Evolutionary conservation across 1,139 yeast genomes (phyloP).

Genomic region (Sugiyamaella neomexicana): DNA sequence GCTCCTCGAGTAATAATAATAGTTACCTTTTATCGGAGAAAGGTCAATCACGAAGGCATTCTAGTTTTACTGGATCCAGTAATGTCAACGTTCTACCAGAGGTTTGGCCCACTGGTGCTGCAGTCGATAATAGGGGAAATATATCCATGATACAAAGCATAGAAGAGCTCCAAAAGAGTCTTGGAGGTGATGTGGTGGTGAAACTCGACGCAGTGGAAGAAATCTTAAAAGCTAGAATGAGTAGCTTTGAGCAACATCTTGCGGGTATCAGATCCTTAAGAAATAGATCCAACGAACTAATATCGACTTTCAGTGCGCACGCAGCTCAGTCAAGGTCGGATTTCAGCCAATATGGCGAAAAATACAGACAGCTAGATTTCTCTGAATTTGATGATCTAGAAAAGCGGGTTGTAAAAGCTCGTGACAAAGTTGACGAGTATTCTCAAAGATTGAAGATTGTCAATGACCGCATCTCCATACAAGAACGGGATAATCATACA

Average conservation of each 20-base stretch:
- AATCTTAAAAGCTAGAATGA: constrained; percentile 23
- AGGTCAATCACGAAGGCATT: constrained; percentile 2
- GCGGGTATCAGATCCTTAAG: constrained; percentile 26
- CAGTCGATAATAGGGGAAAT: constrained; percentile 10
- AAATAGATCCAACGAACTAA: constrained; percentile 23
- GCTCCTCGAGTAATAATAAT: not conserved
- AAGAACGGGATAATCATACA: constrained; percentile 30
- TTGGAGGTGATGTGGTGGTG: constrained; percentile 28
- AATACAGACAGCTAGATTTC: constrained; percentile 26
- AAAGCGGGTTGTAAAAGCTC: constrained; percentile 27
- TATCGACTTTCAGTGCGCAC: constrained; percentile 23
- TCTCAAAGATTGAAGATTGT: constrained; percentile 27
- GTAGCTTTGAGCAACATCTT: constrained; percentile 26
- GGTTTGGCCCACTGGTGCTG: not conserved
- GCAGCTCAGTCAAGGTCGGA: constrained; percentile 21
- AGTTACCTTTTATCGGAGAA: not conserved
- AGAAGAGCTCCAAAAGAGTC: constrained; percentile 23
- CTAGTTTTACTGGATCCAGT: constrained; percentile 6
- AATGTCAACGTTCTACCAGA: not conserved
- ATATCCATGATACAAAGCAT: constrained; percentile 25
- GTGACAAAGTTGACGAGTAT: constrained; percentile 31
- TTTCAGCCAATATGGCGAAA: constrained; percentile 24
- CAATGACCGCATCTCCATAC: constrained; percentile 27
- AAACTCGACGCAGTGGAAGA: constrained; percentile 26
- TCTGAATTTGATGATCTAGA: constrained; percentile 30